Percentiles rank a stretch among this genome's conserved stretches.
phyloP scores from a whole-genome alignment of 345 rosid species.

The Brassica juncea region DNA sequence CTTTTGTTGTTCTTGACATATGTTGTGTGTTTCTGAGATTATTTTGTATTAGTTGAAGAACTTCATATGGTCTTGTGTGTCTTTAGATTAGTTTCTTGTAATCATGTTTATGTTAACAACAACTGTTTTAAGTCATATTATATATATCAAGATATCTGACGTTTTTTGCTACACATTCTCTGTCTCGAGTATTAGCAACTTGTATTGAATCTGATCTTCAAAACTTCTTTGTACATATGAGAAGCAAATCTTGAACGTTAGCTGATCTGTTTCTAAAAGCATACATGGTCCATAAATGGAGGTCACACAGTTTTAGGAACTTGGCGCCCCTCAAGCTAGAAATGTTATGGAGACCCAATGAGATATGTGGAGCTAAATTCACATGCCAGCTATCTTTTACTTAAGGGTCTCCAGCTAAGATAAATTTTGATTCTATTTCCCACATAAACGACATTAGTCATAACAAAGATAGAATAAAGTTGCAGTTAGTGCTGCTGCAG shows the following conservation, averaged over 20 bases:
- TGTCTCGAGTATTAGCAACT: background rate
- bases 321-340: slow-evolving; percentile 8
- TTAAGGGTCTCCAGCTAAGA: background rate
- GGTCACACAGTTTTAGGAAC: background rate
- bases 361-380: background rate
- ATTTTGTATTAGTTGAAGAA: slow-evolving; percentile 10
- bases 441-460: background rate
- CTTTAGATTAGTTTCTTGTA: slow-evolving; percentile 20
- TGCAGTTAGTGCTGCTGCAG: slow-evolving; percentile 21
- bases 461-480: slow-evolving; percentile 18
- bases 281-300: background rate
- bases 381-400: background rate
- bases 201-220: slow-evolving; percentile 4
- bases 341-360: slow-evolving; percentile 9
- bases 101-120: slow-evolving; percentile 16
- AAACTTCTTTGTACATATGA: background rate
- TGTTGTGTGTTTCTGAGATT: slow-evolving; percentile 13
- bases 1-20: slow-evolving; percentile 22
- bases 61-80: slow-evolving; percentile 9
- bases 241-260: background rate
- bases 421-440: background rate
- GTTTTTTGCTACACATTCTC: slow-evolving; percentile 6
- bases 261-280: background rate
- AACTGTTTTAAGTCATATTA: slow-evolving; percentile 5
- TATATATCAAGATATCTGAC: slow-evolving; percentile 13